Conservation (phyloP, 495 filamentous ascomycete genomes). For the Daldinia childiae region DNA sequence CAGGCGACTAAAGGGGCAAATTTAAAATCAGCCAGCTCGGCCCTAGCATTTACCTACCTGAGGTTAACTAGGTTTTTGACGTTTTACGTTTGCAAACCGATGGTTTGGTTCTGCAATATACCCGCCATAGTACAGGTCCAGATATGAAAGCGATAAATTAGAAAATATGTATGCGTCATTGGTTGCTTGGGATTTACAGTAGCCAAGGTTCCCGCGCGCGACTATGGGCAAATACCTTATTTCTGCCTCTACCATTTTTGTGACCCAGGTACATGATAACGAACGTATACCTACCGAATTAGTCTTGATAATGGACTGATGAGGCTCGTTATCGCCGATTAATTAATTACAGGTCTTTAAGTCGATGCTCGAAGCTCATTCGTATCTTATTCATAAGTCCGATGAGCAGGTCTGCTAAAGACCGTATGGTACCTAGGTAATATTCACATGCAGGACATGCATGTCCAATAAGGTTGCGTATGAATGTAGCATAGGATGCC, state of each 20-base stretch:
- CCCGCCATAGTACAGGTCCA: slow-evolving; percentile 33
- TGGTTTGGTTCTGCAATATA: slow-evolving; percentile 42
- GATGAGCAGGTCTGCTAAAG: background rate
- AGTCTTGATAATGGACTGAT: background rate
- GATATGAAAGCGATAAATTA: slow-evolving; percentile 37
- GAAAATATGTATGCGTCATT: slow-evolving; percentile 39
- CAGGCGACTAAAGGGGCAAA: slow-evolving; percentile 15
- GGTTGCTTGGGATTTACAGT: slow-evolving; percentile 16
- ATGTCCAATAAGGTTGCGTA: background rate
- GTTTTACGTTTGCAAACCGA: slow-evolving; percentile 38
- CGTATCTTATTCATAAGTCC: background rate
- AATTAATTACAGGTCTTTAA: background rate
- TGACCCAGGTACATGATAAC: background rate
- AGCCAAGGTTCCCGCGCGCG: slow-evolving; percentile 16
- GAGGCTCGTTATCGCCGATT: background rate
- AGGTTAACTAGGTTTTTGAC: slow-evolving; percentile 29
- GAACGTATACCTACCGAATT: background rate
- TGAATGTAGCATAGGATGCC: too few species aligned
- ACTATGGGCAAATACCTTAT: slow-evolving; percentile 21
- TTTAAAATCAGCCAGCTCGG: slow-evolving; percentile 16
- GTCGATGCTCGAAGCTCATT: background rate
- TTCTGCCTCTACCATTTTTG: slow-evolving; percentile 2
- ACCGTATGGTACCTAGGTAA: background rate
- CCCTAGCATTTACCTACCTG: slow-evolving; percentile 3
- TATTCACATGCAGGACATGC: background rate